A percentile compares a stretch with the other conserved stretches of the same genome.
These are phyloP conservation scores for Malus hybrid DNA, from an alignment of 331 rosid species.

Conservation along the genomic window DNA sequence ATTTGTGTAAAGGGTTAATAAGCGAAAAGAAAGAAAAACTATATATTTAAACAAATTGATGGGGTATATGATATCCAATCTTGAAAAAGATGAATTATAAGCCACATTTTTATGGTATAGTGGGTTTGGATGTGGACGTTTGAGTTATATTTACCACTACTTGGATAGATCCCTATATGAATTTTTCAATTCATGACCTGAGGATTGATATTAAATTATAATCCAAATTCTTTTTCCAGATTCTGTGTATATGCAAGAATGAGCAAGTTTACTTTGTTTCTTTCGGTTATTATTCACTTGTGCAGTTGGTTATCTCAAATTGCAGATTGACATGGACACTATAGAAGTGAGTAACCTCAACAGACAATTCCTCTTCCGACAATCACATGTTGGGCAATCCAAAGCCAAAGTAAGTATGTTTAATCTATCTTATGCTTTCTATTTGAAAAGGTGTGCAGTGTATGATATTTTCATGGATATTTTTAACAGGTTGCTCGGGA, in stretches of 20 bases:
- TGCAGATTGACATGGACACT: constrained; percentile 99
- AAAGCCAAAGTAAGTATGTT: constrained; percentile 74
- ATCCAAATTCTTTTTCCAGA: neutral
- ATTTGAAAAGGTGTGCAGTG: constrained; percentile 10
- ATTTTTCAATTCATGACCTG: neutral
- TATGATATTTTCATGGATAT: constrained; percentile 27
- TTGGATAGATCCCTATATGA: neutral
- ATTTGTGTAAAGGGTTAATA: neutral
- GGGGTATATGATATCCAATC: neutral
- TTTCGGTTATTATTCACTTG: neutral
- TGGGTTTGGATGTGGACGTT: no score
- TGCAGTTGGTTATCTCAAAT: constrained; percentile 17
- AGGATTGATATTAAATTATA: neutral
- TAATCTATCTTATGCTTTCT: neutral
- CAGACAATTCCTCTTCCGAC: constrained; percentile 94
- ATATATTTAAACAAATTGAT: neutral
- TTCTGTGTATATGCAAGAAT: constrained; percentile 5
- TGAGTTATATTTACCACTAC: neutral
- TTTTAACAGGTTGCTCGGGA: constrained; percentile 94
- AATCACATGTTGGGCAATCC: constrained; percentile 93
- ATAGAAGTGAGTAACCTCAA: constrained; percentile 99
- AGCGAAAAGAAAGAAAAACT: neutral
- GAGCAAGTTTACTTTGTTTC: neutral
- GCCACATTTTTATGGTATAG: no score
- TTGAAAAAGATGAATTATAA: neutral